Conservation (phyloP, 371 early-diverging fungal genomes). For the Apophysomyces sp. region DNA sequence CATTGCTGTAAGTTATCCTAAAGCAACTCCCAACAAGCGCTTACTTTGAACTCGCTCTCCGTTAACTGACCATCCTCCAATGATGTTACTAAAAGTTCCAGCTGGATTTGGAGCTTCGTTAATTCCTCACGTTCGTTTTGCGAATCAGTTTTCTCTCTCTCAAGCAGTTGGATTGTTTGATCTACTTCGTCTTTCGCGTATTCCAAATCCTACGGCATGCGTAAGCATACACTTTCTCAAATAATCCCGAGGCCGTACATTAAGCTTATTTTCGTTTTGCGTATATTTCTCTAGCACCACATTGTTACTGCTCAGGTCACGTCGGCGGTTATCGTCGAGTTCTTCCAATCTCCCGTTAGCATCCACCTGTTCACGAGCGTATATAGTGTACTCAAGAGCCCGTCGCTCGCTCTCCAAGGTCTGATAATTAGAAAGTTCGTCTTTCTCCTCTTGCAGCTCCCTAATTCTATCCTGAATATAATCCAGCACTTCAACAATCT, state of each 20-base stretch:
- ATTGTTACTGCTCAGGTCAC: conserved; percentile 44
- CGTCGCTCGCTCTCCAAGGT: conserved; percentile 84
- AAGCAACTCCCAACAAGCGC: too few relatives aligned
- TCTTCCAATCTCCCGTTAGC: conserved; percentile 75
- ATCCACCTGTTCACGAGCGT: conserved; percentile 84
- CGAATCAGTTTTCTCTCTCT: conserved; percentile 57
- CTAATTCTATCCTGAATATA: conserved; percentile 88
- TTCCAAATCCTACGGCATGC: conserved; percentile 25
- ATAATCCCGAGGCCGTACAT: conserved; percentile 20
- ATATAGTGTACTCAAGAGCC: conserved; percentile 91
- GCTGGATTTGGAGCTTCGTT: conserved; percentile 55
- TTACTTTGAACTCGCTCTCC: conserved; percentile 45
- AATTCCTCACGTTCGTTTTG: conserved; percentile 54
- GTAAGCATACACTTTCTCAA: not conserved
- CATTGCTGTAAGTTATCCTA: not conserved
- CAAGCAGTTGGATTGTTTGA: conserved; percentile 47
- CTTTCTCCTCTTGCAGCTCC: conserved; percentile 94
- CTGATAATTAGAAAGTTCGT: conserved; percentile 86
- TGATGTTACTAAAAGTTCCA: conserved; percentile 57
- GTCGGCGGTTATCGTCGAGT: conserved; percentile 55
- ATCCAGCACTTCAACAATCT: conserved; percentile 88
- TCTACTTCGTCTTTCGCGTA: conserved; percentile 38
- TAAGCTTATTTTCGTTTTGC: conserved; percentile 34
- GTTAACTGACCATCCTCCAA: conserved; percentile 49
- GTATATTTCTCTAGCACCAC: conserved; percentile 30